Evolutionary conservation across 495 filamentous ascomycete genomes (phyloP).

Genomic region (Jackrogersella minutella): DNA sequence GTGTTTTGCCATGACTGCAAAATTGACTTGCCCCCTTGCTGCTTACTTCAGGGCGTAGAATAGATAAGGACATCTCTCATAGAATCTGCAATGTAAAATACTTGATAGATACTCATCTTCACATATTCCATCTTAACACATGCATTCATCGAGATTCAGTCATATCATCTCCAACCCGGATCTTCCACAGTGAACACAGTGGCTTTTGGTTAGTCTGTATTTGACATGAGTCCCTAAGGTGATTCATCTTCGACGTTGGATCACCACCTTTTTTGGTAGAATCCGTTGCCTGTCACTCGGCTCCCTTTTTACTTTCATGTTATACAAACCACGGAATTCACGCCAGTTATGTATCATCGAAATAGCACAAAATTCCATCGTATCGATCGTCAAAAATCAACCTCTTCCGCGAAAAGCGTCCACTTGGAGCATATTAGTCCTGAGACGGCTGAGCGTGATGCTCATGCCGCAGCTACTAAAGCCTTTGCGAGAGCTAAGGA

Average conservation of each 20-base stretch:
- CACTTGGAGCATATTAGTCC: constrained; percentile 60
- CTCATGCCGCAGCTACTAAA: constrained; percentile 70
- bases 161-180: constrained; percentile 27
- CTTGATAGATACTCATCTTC: constrained; percentile 12
- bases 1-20: not conserved
- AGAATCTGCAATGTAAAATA: not conserved
- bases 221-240: constrained; percentile 10
- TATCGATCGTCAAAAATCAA: constrained; percentile 69
- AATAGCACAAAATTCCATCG: constrained; percentile 49
- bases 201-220: constrained; percentile 39
- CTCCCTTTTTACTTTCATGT: not conserved
- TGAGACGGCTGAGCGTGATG: constrained; percentile 65
- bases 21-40: not conserved
- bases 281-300: not conserved
- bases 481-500: constrained; percentile 69
- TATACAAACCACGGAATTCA: constrained; percentile 3
- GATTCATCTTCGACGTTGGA: constrained; percentile 4
- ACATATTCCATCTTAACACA: constrained; percentile 33
- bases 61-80: not conserved
- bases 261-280: not conserved
- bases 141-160: constrained; percentile 35
- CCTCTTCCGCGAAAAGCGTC: constrained; percentile 64
- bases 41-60: not conserved
- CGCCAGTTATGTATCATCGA: constrained; percentile 34
- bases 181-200: constrained; percentile 15